Evolutionary conservation across 2,329 filamentous ascomycete genomes (phyloP), one percentile per base, ranked within the genome.

Genomic region (Exophiala calicioides): DNA sequence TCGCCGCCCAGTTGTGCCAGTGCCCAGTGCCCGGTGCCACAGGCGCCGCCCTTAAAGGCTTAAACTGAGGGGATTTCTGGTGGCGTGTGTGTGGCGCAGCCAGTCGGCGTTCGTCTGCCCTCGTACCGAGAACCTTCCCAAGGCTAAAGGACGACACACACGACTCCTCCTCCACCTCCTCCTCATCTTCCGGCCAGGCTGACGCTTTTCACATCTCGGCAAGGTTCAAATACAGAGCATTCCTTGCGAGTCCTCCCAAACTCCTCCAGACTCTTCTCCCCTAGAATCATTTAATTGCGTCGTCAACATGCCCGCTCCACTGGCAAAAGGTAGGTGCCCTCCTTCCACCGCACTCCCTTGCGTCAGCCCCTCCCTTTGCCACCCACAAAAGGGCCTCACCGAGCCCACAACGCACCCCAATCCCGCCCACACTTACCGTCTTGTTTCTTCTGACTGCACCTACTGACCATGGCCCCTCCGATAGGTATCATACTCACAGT

Each of bases 401-500:
- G n/a, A n/a, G n/a, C n/a, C n/a, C n/a, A n/a, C n/a, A n/a, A n/a
- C n/a, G n/a, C n/a, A n/a, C n/a, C n/a, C n/a, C n/a, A n/a, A n/a
- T n/a, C n/a, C n/a, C n/a, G n/a, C n/a, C n/a, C n/a, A n/a, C n/a
- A n/a, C n/a, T n/a, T n/a, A n/a, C n/a, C n/a, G n/a, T n/a, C n/a
- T 30, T 10, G 8, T 43, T 7, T 23, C n/a, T 8, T 23, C 7
- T 30, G 9, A 34, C 31, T 47, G 32, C 34, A 48, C 47, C 46
- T 47, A 42, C 59, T 60, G 37, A 61, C 45, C 44, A 49, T 51
- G 50, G 45, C 27, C 42, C 33, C 54, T 38, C 46, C 47, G 13
- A 30, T 53, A 84, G 81, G 80, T 60, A 73, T 83, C 55, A 78
- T 85, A 53, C 76, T 84, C 56, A 79, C 78, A 36, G 74, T 81